Evolutionary conservation across 495 filamentous ascomycete genomes (phyloP), one percentile per base, ranked within the genome.

Genomic region (Recurvomyces mirabilis): DNA sequence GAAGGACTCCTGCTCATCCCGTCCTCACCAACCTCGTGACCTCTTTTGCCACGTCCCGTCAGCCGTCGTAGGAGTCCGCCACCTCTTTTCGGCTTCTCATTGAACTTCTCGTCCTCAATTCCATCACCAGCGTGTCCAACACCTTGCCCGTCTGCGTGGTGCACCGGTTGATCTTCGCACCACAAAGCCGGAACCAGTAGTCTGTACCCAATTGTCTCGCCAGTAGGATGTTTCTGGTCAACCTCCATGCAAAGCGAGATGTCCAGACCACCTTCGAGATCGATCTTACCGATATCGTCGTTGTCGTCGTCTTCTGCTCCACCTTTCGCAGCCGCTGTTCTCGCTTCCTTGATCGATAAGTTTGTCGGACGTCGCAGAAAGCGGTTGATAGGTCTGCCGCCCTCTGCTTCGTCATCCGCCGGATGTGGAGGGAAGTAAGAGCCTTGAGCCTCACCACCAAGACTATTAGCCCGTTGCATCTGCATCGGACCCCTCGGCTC

Each of bases 241-340:
- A 95, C 74, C 65, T 98, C 91, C 53, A 91, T 74, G 52, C 93
- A 89, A 21, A 98, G 61, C 9, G 72, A 79, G 21, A 98, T 77
- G 39, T 94, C 86, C 18, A 98, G 67, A 2, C 85, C 87, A 31
- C 78, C 78, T 49, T 84, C 68, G 0, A 93, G 68, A 50, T 93
- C 73, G 53, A 88, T 65, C 18, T 63, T 60, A 18, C 54, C 60
- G 17, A 53, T 43, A 14, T 37, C 28, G 28, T 63, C 63, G 3
- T 62, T 65, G 9, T 60, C 52, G 29, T 62, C 59, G 1, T 22
- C 36, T 4, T 28, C 43, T 19, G 45, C 44, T 11, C 47, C 47
- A 17, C 36, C 43, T 31, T 37, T 47, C 10, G 35, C 44, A 33
- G 49, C 57, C 1, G 65, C 67, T 51, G 61, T 68, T 20, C 60